Conservation (phyloP, 2,329 filamentous ascomycete genomes). For the Botryotinia calthae region DNA sequence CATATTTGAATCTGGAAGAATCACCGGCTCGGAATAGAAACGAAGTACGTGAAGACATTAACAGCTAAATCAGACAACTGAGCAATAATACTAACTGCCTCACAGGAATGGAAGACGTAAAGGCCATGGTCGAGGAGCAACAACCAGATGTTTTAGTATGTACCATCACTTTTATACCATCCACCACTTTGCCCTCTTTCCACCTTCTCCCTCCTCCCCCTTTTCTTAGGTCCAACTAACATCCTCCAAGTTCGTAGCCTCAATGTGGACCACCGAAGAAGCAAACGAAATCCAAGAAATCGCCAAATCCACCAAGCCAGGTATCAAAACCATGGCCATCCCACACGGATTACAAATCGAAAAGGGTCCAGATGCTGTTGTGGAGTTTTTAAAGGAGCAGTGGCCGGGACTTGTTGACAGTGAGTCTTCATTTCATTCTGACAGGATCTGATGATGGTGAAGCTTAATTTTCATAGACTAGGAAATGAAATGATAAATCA, state of each 20-base stretch:
- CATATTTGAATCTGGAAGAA: background rate
- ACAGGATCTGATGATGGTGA: too few species aligned
- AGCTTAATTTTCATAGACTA: background rate
- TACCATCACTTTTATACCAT: background rate
- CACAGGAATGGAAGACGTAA: constrained; percentile 55
- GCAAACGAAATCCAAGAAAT: constrained; percentile 42
- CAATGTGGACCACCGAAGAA: constrained; percentile 51
- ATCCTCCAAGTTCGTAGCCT: constrained; percentile 55
- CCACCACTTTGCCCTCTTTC: too few species aligned
- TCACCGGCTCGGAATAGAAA: accelerated
- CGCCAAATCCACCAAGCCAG: constrained; percentile 40
- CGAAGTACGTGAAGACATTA: background rate
- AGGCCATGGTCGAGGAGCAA: constrained; percentile 49
- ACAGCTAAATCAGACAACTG: too few species aligned
- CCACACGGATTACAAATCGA: constrained; percentile 54
- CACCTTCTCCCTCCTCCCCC: too few species aligned
- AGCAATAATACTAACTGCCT: background rate
- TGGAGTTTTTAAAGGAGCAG: constrained; percentile 49
- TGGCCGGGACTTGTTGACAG: constrained; percentile 30
- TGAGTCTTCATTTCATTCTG: background rate
- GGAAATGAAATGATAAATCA: background rate
- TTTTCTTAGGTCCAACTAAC: background rate
- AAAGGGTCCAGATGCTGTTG: constrained; percentile 53
- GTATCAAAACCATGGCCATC: constrained; percentile 51
- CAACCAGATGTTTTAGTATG: constrained; percentile 55